phyloP scores from a whole-genome alignment of 352 stramenopile genomes.

The Stramenopiles sp. region DNA sequence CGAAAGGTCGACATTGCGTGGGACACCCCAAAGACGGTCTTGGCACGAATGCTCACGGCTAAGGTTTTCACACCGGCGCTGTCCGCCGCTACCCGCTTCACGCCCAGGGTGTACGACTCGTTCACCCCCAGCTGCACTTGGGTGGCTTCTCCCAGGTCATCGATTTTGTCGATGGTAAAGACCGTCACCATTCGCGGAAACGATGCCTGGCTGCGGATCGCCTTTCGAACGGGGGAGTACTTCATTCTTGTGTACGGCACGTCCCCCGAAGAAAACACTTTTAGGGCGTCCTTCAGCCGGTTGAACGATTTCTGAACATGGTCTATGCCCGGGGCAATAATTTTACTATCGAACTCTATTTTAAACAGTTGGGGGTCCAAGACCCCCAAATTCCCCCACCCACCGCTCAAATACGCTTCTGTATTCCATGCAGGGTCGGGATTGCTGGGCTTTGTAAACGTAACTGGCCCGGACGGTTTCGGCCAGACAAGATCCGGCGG shows the following conservation, averaged over 20 bases:
- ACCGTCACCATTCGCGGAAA: no score
- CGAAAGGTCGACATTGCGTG: slow-evolving; percentile 32
- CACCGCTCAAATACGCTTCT: background rate
- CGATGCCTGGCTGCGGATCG: no score
- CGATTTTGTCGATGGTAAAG: background rate
- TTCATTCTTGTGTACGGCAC: background rate
- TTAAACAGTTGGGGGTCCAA: background rate
- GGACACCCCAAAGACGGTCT: slow-evolving; percentile 33
- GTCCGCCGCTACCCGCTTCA: no score
- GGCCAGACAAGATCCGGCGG: slow-evolving; percentile 3
- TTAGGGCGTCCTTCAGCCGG: background rate
- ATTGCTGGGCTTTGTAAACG: background rate
- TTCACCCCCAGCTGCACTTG: background rate
- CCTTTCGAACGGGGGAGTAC: background rate
- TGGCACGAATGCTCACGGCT: slow-evolving; percentile 10
- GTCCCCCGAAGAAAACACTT: background rate
- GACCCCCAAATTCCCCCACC: background rate
- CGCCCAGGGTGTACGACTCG: background rate
- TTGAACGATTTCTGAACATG: background rate
- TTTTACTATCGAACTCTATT: background rate
- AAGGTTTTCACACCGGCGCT: background rate
- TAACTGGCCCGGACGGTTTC: background rate
- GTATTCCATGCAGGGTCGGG: background rate
- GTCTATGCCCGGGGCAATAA: background rate
- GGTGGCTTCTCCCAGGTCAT: background rate